These are phyloP conservation scores for Candida berthetii DNA, from an alignment of 805 yeast species.

Conservation along the genomic window DNA sequence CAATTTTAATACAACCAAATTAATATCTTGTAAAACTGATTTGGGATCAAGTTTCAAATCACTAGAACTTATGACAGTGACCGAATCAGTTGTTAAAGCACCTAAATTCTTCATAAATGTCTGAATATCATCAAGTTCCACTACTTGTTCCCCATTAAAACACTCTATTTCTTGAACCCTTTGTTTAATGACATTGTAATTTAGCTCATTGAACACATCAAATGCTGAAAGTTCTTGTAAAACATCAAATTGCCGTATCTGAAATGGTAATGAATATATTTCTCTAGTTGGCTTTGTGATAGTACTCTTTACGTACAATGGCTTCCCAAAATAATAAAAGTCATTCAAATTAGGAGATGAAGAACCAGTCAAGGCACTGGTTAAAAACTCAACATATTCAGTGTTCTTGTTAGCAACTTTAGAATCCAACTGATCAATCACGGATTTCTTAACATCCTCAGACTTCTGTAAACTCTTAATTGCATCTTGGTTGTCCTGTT, in stretches of 20 bases:
- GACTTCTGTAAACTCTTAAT: constrained; percentile 1
- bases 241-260: background rate
- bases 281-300: constrained; percentile 1
- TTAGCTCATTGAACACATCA: constrained; percentile 7
- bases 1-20: constrained; percentile 2
- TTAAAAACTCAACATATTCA: constrained; percentile 4
- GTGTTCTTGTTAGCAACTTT: constrained; percentile 2
- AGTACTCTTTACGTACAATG: constrained; percentile 1
- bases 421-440: constrained; percentile 1
- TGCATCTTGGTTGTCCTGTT: constrained; percentile 3
- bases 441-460: background rate
- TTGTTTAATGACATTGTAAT: background rate
- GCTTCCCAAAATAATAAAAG: constrained; percentile 4
- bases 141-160: background rate
- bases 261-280: background rate
- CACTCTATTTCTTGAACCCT: no score
- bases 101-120: constrained; percentile 6
- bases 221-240: background rate
- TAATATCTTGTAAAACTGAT: constrained; percentile 2
- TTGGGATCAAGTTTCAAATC: constrained; percentile 3
- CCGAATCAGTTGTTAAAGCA: background rate
- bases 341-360: constrained; percentile 4
- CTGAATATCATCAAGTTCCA: background rate
- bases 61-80: background rate
- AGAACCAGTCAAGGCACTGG: background rate